Conservation (phyloP, 2,329 filamentous ascomycete genomes). For the Allantophomopsis cytisporea region DNA sequence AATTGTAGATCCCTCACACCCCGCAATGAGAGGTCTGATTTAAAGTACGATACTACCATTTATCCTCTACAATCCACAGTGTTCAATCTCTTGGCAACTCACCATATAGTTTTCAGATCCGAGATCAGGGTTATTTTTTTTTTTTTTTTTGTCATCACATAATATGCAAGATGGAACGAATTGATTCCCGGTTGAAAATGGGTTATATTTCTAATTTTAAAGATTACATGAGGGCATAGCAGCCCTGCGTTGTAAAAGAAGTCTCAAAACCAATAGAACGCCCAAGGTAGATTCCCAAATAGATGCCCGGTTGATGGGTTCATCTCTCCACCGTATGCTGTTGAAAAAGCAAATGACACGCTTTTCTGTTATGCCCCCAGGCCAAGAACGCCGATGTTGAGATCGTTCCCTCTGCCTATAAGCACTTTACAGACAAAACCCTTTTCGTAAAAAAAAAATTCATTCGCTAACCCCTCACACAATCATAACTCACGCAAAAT, state of each 20-base stretch:
- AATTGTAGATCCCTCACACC: too few relatives aligned
- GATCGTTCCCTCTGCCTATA: conserved; percentile 22
- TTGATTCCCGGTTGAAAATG: conserved; percentile 14
- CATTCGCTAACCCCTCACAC: conserved; percentile 4
- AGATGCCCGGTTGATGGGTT: conserved; percentile 21
- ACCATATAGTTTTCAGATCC: too few relatives aligned
- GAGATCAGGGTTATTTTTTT: too few relatives aligned
- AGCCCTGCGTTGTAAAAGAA: conserved; percentile 1
- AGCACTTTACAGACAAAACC: neutral
- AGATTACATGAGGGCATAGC: neutral
- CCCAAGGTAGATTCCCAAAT: neutral
- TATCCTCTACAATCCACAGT: too few relatives aligned
- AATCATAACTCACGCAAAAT: conserved; percentile 6
- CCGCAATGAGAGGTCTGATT: too few relatives aligned
- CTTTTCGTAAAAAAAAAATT: too few relatives aligned
- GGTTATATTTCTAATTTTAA: conserved; percentile 11
- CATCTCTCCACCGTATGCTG: conserved; percentile 14
- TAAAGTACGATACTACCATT: too few relatives aligned
- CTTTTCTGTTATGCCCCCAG: conserved; percentile 16
- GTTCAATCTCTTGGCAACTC: too few relatives aligned
- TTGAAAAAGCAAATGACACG: conserved; percentile 13
- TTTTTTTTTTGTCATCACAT: too few relatives aligned
- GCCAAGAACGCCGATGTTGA: conserved; percentile 32
- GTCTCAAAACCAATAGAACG: neutral
- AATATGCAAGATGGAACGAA: too few relatives aligned